Evolutionary conservation across 768 basidiomycete species (phyloP).

Genomic region (Suillus alpinus): DNA sequence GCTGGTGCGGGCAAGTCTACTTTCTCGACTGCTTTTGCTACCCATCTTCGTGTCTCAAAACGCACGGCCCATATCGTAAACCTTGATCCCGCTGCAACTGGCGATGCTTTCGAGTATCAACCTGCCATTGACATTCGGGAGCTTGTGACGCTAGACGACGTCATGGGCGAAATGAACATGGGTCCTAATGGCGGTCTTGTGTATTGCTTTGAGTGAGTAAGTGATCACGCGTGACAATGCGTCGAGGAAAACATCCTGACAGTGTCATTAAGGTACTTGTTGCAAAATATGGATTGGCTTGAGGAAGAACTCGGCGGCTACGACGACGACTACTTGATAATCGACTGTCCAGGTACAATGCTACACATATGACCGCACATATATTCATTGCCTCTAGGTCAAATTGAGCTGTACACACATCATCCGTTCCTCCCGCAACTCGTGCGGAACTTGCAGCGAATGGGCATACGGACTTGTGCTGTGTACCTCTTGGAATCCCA

Average conservation of each 20-base stretch:
- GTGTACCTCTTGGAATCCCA: slow-evolving; percentile 95
- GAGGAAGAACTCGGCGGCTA: slow-evolving; percentile 93
- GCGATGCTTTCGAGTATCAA: slow-evolving; percentile 86
- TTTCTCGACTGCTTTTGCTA: slow-evolving; percentile 83
- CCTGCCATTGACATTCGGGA: slow-evolving; percentile 94
- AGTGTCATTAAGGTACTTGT: slow-evolving; percentile 66
- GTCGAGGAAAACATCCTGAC: not conserved
- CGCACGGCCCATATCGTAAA: slow-evolving; percentile 92
- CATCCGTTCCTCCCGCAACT: slow-evolving; percentile 94
- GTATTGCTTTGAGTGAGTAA: slow-evolving; percentile 98
- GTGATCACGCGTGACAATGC: slow-evolving; percentile 28
- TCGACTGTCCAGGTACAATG: slow-evolving; percentile 81
- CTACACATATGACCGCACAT: not conserved
- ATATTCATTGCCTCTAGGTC: slow-evolving; percentile 50
- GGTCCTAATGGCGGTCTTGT: slow-evolving; percentile 97
- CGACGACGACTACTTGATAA: slow-evolving; percentile 92
- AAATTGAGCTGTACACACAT: slow-evolving; percentile 98
- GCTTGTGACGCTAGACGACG: slow-evolving; percentile 88
- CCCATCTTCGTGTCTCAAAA: slow-evolving; percentile 80
- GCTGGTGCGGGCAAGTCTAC: slow-evolving; percentile 98
- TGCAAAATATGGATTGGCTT: slow-evolving; percentile 98
- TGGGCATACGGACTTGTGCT: slow-evolving; percentile 85
- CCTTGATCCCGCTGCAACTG: slow-evolving; percentile 90
- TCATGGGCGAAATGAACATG: slow-evolving; percentile 92
- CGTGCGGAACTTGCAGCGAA: slow-evolving; percentile 66